Percentiles rank a stretch among this genome's conserved stretches.
Evolutionary conservation across 179 eudicot genomes (phyloP).

Genomic region (Vitellaria paradoxa): DNA sequence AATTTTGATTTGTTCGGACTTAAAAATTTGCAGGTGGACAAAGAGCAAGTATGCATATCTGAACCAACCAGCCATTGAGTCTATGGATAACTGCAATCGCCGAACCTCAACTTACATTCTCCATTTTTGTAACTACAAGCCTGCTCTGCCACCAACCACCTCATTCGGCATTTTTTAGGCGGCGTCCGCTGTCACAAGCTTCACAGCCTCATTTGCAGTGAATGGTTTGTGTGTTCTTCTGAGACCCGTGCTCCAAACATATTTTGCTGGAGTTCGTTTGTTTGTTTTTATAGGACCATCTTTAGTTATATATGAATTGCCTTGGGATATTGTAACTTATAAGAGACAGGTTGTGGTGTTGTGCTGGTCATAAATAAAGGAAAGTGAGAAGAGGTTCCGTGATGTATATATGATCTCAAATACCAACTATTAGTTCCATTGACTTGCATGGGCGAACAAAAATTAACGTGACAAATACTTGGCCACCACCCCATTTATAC

Average conservation of each 20-base stretch:
- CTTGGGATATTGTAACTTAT: too few relatives aligned
- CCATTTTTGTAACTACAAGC: slow-evolving; percentile 21
- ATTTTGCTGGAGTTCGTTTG: background rate
- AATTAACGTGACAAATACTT: too few relatives aligned
- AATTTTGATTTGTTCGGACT: too few relatives aligned
- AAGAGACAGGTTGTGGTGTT: too few relatives aligned
- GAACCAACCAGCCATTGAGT: slow-evolving; percentile 57
- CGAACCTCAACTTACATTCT: slow-evolving; percentile 23
- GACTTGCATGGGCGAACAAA: too few relatives aligned
- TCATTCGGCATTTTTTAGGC: slow-evolving; percentile 20
- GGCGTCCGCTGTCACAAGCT: background rate
- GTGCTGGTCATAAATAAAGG: too few relatives aligned
- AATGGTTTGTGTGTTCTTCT: background rate
- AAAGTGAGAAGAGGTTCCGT: too few relatives aligned
- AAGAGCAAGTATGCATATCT: slow-evolving; percentile 78
- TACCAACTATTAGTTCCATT: too few relatives aligned
- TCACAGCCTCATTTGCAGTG: background rate
- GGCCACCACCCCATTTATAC: too few relatives aligned
- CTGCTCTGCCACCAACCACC: slow-evolving; percentile 18
- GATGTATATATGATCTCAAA: too few relatives aligned
- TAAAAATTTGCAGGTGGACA: slow-evolving; percentile 60
- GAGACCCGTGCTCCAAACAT: background rate
- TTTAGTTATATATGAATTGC: too few relatives aligned
- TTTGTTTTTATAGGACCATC: too few relatives aligned
- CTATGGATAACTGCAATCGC: slow-evolving; percentile 17